phyloP scores from a whole-genome alignment of 2,329 filamentous ascomycete genomes.

The Canariomyces notabilis region DNA sequence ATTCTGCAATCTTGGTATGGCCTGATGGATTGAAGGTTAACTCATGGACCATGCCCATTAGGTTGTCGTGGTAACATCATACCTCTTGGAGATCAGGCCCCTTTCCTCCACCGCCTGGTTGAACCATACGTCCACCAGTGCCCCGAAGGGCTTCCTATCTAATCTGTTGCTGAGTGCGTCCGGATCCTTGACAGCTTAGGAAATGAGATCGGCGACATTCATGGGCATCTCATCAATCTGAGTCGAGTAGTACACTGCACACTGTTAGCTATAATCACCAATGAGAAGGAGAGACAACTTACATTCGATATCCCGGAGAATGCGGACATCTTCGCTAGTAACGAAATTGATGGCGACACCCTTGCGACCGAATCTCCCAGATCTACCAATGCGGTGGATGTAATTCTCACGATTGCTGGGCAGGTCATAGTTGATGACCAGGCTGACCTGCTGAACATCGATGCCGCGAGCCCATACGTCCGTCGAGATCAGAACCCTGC shows the following conservation, averaged over 20 bases:
- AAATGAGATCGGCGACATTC: constrained; percentile 69
- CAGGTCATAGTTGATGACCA: constrained; percentile 99
- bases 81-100: constrained; percentile 16
- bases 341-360: constrained; percentile 99
- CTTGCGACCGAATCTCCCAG: constrained; percentile 92
- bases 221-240: constrained; percentile 99
- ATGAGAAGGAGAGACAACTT: constrained; percentile 34
- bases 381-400: constrained; percentile 95
- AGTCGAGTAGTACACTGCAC: constrained; percentile 81
- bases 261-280: constrained; percentile 13
- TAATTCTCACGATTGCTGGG: constrained; percentile 99
- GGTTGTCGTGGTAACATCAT: neutral
- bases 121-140: constrained; percentile 1
- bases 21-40: constrained; percentile 5
- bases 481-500: constrained; percentile 91
- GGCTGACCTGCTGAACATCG: constrained; percentile 94
- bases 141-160: neutral
- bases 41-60: neutral
- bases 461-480: constrained; percentile 98
- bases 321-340: constrained; percentile 94
- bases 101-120: constrained; percentile 24
- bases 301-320: constrained; percentile 94
- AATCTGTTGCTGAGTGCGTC: neutral
- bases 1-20: constrained; percentile 13
- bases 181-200: constrained; percentile 31